Evolutionary conservation across 2,329 filamentous ascomycete genomes (phyloP).

Genomic region (Pyricularia pennisetigena): DNA sequence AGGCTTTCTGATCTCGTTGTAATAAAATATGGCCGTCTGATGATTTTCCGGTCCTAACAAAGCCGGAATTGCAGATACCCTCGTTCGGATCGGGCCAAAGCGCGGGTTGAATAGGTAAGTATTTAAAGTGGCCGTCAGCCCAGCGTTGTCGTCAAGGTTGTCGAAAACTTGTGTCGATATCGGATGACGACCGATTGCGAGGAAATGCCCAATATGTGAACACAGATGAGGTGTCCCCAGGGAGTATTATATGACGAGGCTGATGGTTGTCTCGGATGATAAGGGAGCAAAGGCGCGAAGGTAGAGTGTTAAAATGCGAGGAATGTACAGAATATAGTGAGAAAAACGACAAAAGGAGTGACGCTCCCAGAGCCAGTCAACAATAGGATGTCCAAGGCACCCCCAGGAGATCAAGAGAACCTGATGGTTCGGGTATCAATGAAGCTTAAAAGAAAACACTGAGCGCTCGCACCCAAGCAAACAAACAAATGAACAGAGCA

Average conservation of each 20-base stretch:
- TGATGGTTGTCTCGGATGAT: too few species aligned
- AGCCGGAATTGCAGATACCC: not conserved
- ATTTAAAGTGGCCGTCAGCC: not conserved
- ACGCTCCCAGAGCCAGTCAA: constrained; percentile 4
- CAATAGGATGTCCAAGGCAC: not conserved
- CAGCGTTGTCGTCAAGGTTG: not conserved
- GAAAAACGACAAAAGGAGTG: not conserved
- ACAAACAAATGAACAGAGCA: not conserved
- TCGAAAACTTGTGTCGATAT: not conserved
- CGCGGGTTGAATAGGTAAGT: not conserved
- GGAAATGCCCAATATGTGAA: not conserved
- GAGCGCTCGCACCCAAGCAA: not conserved
- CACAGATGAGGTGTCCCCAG: not conserved
- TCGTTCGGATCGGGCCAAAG: not conserved
- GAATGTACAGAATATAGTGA: not conserved
- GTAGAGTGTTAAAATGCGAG: not conserved
- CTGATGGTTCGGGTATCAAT: not conserved
- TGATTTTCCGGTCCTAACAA: not conserved
- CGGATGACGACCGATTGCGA: not conserved
- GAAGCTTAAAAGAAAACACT: constrained; percentile 1
- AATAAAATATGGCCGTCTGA: not conserved
- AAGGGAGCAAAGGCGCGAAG: not conserved
- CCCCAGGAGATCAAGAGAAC: not conserved
- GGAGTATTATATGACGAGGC: not conserved
- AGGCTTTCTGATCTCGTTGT: not conserved